These are phyloP conservation scores for Rhexocercosporidium sp. DNA, from an alignment of 2,329 filamentous ascomycete genomes.

Conservation along the genomic window DNA sequence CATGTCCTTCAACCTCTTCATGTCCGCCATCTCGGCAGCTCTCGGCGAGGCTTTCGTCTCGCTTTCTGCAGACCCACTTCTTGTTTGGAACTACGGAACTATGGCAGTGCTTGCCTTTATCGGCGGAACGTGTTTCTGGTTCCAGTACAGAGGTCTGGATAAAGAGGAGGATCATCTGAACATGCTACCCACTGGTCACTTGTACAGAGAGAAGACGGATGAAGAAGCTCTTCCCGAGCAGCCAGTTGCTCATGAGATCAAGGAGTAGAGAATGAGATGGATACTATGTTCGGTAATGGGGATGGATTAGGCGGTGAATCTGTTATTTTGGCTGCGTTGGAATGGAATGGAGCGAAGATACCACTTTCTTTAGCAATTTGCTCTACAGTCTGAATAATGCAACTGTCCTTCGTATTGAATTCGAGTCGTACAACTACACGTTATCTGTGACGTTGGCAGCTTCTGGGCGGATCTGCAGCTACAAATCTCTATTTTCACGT, in stretches of 20 bases:
- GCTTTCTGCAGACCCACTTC: constrained; percentile 65
- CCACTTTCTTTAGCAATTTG: neutral
- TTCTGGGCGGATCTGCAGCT: too few relatives aligned
- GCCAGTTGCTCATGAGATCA: constrained; percentile 14
- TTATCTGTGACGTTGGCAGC: too few relatives aligned
- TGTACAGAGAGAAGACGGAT: constrained; percentile 29
- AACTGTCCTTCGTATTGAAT: too few relatives aligned
- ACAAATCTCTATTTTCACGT: too few relatives aligned
- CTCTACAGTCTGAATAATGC: neutral
- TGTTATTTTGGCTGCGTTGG: neutral
- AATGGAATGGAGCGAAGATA: neutral
- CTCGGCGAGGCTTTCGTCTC: constrained; percentile 72
- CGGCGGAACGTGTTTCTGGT: constrained; percentile 70
- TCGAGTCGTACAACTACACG: too few relatives aligned
- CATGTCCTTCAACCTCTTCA: constrained; percentile 71
- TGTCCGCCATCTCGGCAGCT: constrained; percentile 71
- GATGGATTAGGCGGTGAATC: neutral
- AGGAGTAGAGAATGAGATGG: neutral
- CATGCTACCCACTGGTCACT: constrained; percentile 49
- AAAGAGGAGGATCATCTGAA: constrained; percentile 72
- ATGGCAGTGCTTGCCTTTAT: constrained; percentile 66
- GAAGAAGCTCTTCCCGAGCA: constrained; percentile 27
- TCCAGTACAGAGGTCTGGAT: constrained; percentile 69
- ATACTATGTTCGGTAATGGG: neutral
- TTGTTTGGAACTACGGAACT: constrained; percentile 74